Conservation (phyloP, 176 grass and related monocot genomes). For the Phoenix roebelenii region DNA sequence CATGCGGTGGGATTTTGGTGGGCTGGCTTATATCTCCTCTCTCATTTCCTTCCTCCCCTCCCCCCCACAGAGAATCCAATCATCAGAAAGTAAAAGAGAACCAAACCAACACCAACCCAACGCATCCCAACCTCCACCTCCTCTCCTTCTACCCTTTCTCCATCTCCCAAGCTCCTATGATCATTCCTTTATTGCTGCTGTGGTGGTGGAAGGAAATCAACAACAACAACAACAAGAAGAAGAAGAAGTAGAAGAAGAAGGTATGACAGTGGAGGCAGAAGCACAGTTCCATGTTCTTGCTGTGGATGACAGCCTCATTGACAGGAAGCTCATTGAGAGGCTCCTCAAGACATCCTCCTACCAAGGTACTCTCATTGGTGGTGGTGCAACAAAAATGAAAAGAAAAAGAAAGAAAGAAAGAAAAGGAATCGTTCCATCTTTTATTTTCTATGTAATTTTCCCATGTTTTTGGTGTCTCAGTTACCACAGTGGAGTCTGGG, state of each 20-base stretch:
- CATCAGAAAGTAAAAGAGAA: not conserved
- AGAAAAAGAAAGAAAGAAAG: slow-evolving; percentile 1
- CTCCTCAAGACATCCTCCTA: slow-evolving; percentile 83
- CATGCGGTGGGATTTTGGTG: slow-evolving; percentile 1
- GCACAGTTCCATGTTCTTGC: slow-evolving; percentile 76
- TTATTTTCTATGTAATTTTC: slow-evolving; percentile 1
- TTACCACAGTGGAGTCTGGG: slow-evolving; percentile 86
- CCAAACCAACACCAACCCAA: too few relatives aligned
- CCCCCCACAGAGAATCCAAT: not conserved
- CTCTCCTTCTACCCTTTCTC: not conserved
- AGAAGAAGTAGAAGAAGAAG: slow-evolving; percentile 9
- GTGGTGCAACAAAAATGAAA: not conserved
- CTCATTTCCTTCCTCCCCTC: too few relatives aligned
- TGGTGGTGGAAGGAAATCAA: too few relatives aligned
- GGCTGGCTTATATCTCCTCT: slow-evolving; percentile 12
- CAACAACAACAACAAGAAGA: too few relatives aligned
- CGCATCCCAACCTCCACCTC: not conserved
- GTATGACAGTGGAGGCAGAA: slow-evolving; percentile 37
- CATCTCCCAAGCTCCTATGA: not conserved
- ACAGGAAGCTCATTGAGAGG: slow-evolving; percentile 96
- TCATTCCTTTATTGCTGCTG: too few relatives aligned
- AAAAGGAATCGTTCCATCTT: not conserved
- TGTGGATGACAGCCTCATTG: slow-evolving; percentile 92
- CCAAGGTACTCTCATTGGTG: slow-evolving; percentile 44
- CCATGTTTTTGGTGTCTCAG: slow-evolving; percentile 23